Evolutionary conservation across 495 filamentous ascomycete genomes (phyloP), one percentile per base, ranked within the genome.

Genomic region (Evernia prunastri): DNA sequence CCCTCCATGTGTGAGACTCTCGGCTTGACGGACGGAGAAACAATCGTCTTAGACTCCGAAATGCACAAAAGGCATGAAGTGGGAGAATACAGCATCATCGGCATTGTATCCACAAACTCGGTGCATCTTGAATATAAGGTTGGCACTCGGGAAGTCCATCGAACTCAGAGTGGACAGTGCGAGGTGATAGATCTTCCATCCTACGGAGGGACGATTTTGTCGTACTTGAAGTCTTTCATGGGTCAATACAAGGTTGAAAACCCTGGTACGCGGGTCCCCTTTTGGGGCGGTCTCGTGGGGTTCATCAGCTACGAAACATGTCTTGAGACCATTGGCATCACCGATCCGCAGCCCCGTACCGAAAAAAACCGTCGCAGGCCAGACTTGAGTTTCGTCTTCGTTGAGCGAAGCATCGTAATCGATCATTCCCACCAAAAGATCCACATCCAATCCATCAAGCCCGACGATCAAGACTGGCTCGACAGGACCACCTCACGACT

Each of bases 241-340:
- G 75, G 83, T 47, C 72, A 76, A 61, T 78, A 76, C 51, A 79
- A 72, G 60, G 77, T 81, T 27, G 73, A 65, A 7, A 72, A 77
- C 29, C 81, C 77, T 4, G 70, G 74, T 47, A 65, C 67, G 0
- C 71, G 73, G 40, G 74, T 76, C 47, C 92, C 79, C 3, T 98
- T 98, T 70, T 87, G 91, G 77, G 93, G 92, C 51, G 93, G 93
- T 0, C 86, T 97, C 57, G 83, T 97, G 73, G 94, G 94, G 0
- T 96, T 88, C 70, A 87, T 92, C 54, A 90, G 89, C 1, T 97
- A 97, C 66, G 93, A 98, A 71, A 81, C 91, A 57, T 90, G 92
- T 0, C 78, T 97, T 1, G 72, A 81, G 31, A 80, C 81, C 5
- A 84, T 91, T 36, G 78, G 74, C 39, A 76, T 90, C 29, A 60